Percentiles rank a stretch among this genome's conserved stretches.
Evolutionary conservation across 176 grass and related monocot genomes (phyloP).

Genomic region (Thinopyrum elongatum): DNA sequence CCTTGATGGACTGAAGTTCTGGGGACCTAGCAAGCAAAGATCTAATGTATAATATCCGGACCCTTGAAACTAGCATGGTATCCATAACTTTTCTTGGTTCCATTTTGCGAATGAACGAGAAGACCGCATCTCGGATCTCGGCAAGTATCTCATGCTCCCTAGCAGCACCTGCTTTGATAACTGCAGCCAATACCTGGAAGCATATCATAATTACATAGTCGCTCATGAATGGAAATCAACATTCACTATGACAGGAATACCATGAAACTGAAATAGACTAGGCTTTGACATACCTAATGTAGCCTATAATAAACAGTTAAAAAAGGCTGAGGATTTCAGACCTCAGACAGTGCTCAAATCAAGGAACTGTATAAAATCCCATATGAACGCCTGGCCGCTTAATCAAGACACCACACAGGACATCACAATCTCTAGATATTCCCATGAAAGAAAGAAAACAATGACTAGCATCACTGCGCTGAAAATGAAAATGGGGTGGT

Average conservation of each 20-base stretch:
- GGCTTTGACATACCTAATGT: not conserved
- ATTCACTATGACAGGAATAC: not conserved
- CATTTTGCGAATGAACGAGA: slow-evolving; percentile 97
- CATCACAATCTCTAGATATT: slow-evolving; percentile 1
- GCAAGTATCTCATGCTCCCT: slow-evolving; percentile 99
- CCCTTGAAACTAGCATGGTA: slow-evolving; percentile 98
- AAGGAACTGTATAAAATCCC: not conserved
- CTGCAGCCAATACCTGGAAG: slow-evolving; percentile 89
- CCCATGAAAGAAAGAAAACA: slow-evolving; percentile 6
- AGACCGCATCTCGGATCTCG: slow-evolving; percentile 95
- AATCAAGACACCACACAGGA: not conserved
- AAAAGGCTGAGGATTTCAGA: slow-evolving; percentile 11
- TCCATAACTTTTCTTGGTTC: slow-evolving; percentile 98
- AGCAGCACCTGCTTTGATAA: slow-evolving; percentile 97
- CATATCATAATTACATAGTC: slow-evolving; percentile 18
- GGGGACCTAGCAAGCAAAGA: slow-evolving; percentile 98
- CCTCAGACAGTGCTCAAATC: not conserved
- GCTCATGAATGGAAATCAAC: not conserved
- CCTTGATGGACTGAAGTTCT: slow-evolving; percentile 97
- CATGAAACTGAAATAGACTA: slow-evolving; percentile 1
- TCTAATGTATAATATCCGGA: slow-evolving; percentile 97
- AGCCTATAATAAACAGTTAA: slow-evolving; percentile 1
- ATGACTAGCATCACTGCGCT: slow-evolving; percentile 9
- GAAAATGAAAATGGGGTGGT: slow-evolving; percentile 14
- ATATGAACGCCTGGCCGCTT: not conserved